Base-by-base conservation (phyloP, 2,329 filamentous ascomycete genomes). In the Sphaerulina vaccinii region DNA sequence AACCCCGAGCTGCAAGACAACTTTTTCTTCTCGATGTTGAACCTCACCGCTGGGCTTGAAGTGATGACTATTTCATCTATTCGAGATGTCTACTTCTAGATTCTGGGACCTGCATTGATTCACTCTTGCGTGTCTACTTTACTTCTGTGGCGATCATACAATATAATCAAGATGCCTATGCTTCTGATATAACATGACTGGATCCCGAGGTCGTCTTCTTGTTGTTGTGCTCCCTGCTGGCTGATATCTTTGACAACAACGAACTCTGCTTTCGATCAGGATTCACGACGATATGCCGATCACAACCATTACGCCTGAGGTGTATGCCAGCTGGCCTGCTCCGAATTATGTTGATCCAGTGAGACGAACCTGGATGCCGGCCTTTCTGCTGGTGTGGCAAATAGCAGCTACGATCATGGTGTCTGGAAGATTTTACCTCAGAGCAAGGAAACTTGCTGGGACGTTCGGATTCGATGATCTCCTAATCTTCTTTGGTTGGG, bases 401-500 rank as follows among this genome's bases (percentile, higher is more conserved):
- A 35, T 51, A 11, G 50, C 47, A 18, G 43, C 51, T 4, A 60
- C 59, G 7, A 39, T 63, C 4, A 38, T 63, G 23, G 49, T 61
- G n/a, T 47, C 47, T 21, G 57, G 48, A 7, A 51, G 60, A 15
- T 60, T 62, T 18, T 62, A 60, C 35, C 44, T 63, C 7, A 48
- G 60, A 21, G 44, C 52, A 9, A 52, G 55, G 21, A 56, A 51
- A 13, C 33, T 56, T 23, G 59, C 60, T 19, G 60, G 60, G 46
- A 50, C 55, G 2, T 62, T 60, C 33, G 60, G 60, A 24, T 51
- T 51, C 2, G 60, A 63, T 33, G 61, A 63, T 43, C 35, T 55
- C n/a, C 49, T 63, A 19, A 57, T 62, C 33, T 58, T 61, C 43
- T 38, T 62, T 16, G 61, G 55, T n/a, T 63, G 57, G 54, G 45